These are phyloP conservation scores for Graphilbum fragrans DNA, from an alignment of 2,329 filamentous ascomycete genomes.

Conservation along the genomic window DNA sequence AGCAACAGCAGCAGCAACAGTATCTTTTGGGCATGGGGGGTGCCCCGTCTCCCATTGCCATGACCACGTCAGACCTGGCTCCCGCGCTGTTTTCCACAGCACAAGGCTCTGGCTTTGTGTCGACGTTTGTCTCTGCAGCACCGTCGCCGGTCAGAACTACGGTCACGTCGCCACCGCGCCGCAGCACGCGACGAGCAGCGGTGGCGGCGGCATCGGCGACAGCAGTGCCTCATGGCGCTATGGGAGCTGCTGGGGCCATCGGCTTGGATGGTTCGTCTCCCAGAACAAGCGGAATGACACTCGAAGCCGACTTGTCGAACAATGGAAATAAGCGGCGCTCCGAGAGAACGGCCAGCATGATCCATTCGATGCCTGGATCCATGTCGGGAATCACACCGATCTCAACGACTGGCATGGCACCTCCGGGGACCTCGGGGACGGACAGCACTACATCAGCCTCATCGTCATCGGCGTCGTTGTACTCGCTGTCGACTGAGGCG, in stretches of 20 bases:
- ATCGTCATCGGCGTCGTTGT: neutral
- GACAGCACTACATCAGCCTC: neutral
- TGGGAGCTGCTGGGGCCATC: too few relatives aligned
- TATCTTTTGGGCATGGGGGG: neutral
- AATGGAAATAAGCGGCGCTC: neutral
- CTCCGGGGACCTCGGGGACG: too few relatives aligned
- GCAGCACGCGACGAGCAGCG: too few relatives aligned
- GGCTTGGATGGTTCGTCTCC: too few relatives aligned
- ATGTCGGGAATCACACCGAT: neutral
- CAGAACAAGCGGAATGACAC: too few relatives aligned
- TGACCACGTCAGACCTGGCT: neutral
- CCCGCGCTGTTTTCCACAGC: neutral
- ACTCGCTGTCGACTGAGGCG: neutral
- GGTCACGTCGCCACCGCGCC: too few relatives aligned
- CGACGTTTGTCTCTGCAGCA: neutral
- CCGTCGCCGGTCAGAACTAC: too few relatives aligned
- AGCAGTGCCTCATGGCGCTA: too few relatives aligned
- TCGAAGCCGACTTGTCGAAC: neutral
- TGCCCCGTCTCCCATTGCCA: neutral
- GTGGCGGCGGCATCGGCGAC: too few relatives aligned
- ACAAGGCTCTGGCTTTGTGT: neutral
- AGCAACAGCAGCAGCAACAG: constrained; percentile 1
- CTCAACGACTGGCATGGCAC: neutral
- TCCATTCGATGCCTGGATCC: neutral
- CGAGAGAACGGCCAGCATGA: neutral